A percentile compares a stretch with the other conserved stretches of the same genome.
phyloP scores from a whole-genome alignment of 805 yeast species.

The Danielia oregonensis region DNA sequence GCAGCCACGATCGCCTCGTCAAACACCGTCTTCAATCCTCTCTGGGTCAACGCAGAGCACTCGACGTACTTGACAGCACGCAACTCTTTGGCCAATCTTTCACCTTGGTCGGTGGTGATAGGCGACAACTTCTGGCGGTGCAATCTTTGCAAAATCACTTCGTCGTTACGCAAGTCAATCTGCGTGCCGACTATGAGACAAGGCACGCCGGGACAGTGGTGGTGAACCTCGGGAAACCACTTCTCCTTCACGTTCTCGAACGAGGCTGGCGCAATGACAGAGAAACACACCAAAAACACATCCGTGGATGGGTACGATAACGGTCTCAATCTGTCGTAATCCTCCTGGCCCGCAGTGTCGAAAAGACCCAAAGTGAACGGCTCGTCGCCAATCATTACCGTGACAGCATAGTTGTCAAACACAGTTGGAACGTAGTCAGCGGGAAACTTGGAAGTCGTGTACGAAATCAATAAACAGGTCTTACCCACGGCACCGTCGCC shows the following conservation, averaged over 20 bases:
- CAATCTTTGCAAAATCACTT: constrained; percentile 81
- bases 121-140: constrained; percentile 89
- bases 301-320: constrained; percentile 96
- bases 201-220: constrained; percentile 98
- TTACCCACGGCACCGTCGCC: constrained; percentile 99
- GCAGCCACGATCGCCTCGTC: constrained; percentile 99
- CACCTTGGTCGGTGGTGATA: constrained; percentile 83
- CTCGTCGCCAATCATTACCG: constrained; percentile 96
- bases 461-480: constrained; percentile 91
- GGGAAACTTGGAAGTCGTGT: constrained; percentile 95
- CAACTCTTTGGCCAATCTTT: constrained; percentile 86
- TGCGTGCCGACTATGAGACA: constrained; percentile 97
- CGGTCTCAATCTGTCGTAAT: constrained; percentile 95
- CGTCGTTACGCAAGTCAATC: constrained; percentile 91
- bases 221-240: constrained; percentile 97
- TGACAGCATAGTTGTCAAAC: constrained; percentile 91
- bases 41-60: constrained; percentile 95
- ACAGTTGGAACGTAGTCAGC: constrained; percentile 99
- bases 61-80: constrained; percentile 96
- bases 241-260: constrained; percentile 97
- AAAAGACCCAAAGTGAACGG: constrained; percentile 96
- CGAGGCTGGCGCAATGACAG: constrained; percentile 94
- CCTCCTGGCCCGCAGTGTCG: constrained; percentile 99
- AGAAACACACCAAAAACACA: constrained; percentile 92
- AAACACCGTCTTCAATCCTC: constrained; percentile 95